Base-by-base conservation (phyloP, 257 asterid species). In the Solanum pinnatisectum region DNA sequence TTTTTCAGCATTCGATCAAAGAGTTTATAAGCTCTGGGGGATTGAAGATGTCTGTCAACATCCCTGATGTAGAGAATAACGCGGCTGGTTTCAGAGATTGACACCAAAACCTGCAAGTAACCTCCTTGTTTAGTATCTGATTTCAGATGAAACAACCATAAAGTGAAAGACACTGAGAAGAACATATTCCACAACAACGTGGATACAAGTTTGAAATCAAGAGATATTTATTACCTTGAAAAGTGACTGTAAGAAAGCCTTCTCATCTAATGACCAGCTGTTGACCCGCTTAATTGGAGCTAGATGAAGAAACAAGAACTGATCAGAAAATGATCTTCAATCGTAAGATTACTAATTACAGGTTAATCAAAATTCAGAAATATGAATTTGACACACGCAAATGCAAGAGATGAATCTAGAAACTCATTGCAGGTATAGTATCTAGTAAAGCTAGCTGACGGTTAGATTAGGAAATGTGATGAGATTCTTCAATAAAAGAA, bases 261-360 rank as follows among this genome's bases (percentile, higher is more conserved):
- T 97, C 91, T 95, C 99, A 87, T 97, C 99, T 88, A 97, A 94
- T 81, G 92, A 92, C 95, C 95, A 94, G 93, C 94, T 89, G 93
- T 91, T 85, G 87, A 82, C 56, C 88, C 96, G 94, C 91, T 93
- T 95, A 74, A 87, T 85, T 89, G 91, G 89, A 92, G 93, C 99
- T 97, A 88, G 59, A 85, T 46, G 42, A 49, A 18, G 88, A 87
- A 81, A 84, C 60, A 88, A 88, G 87, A 84, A 82, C 33, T 90
- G 82, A 72, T 83, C 73, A 88, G 89, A 88, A 37, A 77, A 27
- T 71, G 32, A 14, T 49, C 32, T 82, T 82, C 44, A 49, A 49
- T 32, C 22, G 4, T 49, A 49, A 18, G 70, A 82, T 49, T 5
- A 82, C n/a, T 20, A 4, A 52, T 82, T 52, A 20, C n/a, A 49